Evolutionary conservation across 139 green algal species (phyloP).

Genomic region (Coelastrella sp.): DNA sequence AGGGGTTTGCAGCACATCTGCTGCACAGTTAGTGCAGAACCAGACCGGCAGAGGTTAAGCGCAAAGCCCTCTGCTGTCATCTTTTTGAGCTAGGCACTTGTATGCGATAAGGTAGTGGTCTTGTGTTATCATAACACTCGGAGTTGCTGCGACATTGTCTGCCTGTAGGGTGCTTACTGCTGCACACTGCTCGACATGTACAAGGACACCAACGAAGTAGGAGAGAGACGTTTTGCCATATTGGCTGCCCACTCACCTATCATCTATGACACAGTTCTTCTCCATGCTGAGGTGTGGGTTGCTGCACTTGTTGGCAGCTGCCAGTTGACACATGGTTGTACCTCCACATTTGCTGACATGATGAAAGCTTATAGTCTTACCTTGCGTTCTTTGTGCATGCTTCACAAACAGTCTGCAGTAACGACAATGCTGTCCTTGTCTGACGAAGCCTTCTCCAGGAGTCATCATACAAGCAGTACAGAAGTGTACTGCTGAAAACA

Average conservation of each 20-base stretch:
- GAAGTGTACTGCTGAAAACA: too few species aligned
- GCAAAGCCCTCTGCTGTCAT: too few species aligned
- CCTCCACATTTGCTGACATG: conserved; percentile 44
- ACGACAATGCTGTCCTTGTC: neutral
- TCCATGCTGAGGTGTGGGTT: conserved; percentile 29
- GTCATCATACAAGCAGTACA: too few species aligned
- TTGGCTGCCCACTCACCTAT: neutral
- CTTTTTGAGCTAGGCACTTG: too few species aligned
- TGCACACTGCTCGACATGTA: neutral
- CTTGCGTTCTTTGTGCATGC: conserved; percentile 4
- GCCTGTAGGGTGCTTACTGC: too few species aligned
- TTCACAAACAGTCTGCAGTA: conserved; percentile 11
- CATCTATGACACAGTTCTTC: conserved; percentile 28
- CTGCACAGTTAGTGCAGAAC: too few species aligned
- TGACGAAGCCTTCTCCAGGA: too few species aligned
- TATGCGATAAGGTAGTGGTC: too few species aligned
- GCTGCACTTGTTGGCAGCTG: conserved; percentile 36
- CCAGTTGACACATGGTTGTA: conserved; percentile 45
- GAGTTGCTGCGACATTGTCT: too few species aligned
- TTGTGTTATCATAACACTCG: too few species aligned
- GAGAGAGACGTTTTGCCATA: neutral
- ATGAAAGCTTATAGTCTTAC: conserved; percentile 21
- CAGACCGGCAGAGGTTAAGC: too few species aligned
- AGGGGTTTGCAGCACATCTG: too few species aligned
- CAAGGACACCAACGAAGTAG: neutral